Conservation (phyloP, 306 rosid genomes). For the Quercus engelmannii region DNA sequence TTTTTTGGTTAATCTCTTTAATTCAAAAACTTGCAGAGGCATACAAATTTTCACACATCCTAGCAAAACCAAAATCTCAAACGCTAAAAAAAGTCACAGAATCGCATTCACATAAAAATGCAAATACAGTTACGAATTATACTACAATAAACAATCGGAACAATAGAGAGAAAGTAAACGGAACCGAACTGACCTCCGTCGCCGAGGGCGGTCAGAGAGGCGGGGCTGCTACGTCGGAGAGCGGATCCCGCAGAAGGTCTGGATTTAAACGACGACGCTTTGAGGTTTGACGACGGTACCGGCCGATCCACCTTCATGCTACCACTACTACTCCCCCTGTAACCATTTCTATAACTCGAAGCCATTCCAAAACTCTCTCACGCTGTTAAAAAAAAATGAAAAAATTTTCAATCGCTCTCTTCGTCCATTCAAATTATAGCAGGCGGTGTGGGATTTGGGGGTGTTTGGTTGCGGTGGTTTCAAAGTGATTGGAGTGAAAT, state of each 20-base stretch:
- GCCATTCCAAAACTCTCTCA: constrained; percentile 5
- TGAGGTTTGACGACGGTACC: constrained; percentile 16
- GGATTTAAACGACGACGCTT: constrained; percentile 43
- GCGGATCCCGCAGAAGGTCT: constrained; percentile 40
- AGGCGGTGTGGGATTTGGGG: neutral
- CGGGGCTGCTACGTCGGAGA: constrained; percentile 39
- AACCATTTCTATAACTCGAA: constrained; percentile 26
- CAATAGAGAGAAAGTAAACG: neutral
- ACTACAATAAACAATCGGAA: no score
- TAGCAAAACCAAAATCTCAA: neutral
- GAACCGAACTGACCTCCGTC: constrained; percentile 35
- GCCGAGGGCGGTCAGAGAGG: constrained; percentile 15
- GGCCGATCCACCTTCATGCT: constrained; percentile 45
- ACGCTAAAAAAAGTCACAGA: neutral
- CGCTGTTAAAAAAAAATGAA: no score
- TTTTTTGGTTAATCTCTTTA: no score
- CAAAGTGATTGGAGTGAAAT: neutral
- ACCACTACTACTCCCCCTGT: neutral
- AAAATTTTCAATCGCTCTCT: neutral
- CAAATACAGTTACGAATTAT: neutral
- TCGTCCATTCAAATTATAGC: neutral
- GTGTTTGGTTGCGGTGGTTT: constrained; percentile 1
- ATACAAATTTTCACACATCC: neutral
- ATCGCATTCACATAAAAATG: neutral
- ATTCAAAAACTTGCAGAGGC: neutral